Evolutionary conservation across 108 stramenopile genomes (phyloP).

Genomic region (Conticribra guillardii): DNA sequence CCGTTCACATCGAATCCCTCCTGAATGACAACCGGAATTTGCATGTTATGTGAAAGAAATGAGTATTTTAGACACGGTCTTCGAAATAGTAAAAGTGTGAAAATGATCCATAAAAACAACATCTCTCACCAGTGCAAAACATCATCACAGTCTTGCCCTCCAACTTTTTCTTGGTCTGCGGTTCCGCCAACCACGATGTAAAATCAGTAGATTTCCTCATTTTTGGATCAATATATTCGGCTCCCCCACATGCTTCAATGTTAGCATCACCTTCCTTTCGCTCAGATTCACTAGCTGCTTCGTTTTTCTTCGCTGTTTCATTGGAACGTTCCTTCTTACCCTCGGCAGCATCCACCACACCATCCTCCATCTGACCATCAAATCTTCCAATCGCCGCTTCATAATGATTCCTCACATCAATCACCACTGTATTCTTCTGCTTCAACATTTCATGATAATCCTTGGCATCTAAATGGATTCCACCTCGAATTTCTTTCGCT

Average conservation of each 20-base stretch:
- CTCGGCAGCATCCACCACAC: background rate
- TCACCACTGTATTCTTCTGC: conserved; percentile 75
- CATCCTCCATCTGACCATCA: conserved; percentile 57
- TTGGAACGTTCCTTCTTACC: conserved; percentile 4
- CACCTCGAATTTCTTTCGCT: conserved; percentile 46
- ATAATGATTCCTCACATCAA: conserved; percentile 90
- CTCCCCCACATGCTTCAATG: conserved; percentile 32
- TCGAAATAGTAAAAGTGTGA: no score
- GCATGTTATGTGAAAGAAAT: no score
- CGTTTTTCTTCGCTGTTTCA: no score
- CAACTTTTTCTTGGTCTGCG: conserved; percentile 78
- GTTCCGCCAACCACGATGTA: conserved; percentile 78
- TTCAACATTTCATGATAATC: conserved; percentile 87
- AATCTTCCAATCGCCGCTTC: conserved; percentile 90
- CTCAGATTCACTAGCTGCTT: background rate
- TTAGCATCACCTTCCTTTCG: background rate
- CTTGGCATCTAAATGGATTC: conserved; percentile 81
- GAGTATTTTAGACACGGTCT: no score
- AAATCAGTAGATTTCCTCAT: conserved; percentile 93
- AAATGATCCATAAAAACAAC: background rate
- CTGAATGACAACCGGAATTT: no score
- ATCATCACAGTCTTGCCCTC: conserved; percentile 84
- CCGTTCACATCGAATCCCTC: conserved; percentile 89
- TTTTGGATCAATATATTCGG: conserved; percentile 85
- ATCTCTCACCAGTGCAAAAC: conserved; percentile 75